Base-by-base conservation (phyloP, 768 basidiomycete genomes). In the Lactarius pseudohatsudake region DNA sequence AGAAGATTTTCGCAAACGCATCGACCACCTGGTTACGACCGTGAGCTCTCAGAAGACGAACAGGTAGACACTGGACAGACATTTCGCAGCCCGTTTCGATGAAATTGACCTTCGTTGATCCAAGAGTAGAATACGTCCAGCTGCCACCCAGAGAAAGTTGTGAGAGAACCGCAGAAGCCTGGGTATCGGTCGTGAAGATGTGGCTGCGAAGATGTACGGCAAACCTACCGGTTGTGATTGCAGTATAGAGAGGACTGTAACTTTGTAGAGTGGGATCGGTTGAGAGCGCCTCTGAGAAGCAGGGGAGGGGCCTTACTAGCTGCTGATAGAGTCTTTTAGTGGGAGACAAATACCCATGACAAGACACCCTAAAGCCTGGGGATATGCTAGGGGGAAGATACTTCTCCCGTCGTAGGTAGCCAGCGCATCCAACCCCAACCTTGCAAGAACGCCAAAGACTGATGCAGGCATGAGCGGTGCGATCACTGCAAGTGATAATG, bases 121-220 rank as follows among this genome's bases (percentile, higher is more conserved):
- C 95, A 98, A 0, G 94, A 90, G 61, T 82, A 76, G 73, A 96
- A 98, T 0, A 94, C 77, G 67, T 96, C 92, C 11, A 92, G 74
- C 76, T 98, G 93, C 97, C 97, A 98, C 43, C 88, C 85, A 18
- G 96, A 97, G 79, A 98, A 98, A 2, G 95, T 98, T 11, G 97
- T 99, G 71, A 98, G 77, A 1, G 94, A 96, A 3, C 96, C 97
- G 74, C 97, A 98, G 76, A 98, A 94, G 16, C 94, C 95, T 89
- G 66, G 30, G 43, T 28, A n/a, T 18, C 36, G 45, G 20, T 53
- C 66, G 15, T 63, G 50, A 43, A 30, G 43, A 57, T 41, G 54
- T 58, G 20, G 13, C 34, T 50, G n/a, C n/a, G 18, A 34, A 16
- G 38, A 58, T 34, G 30, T 8, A 26, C 26, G 59, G 40, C 34